A percentile compares a stretch with the other conserved stretches of the same genome.
Conservation (phyloP, 2,329 filamentous ascomycete species). For the Neofusicoccum umdonicola region DNA sequence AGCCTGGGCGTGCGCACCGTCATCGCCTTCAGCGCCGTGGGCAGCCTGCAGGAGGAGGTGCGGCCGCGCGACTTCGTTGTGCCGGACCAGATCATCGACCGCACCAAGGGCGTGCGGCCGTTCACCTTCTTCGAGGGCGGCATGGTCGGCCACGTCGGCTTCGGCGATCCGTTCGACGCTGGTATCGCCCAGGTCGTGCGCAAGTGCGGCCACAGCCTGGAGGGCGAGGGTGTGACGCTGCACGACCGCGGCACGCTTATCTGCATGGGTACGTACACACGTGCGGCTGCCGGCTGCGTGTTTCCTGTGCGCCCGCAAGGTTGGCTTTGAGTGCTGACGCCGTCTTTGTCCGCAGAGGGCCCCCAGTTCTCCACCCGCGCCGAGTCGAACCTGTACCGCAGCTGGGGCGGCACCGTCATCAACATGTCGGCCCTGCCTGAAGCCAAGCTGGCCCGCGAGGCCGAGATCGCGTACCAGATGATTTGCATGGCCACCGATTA, state of each 20-base stretch:
- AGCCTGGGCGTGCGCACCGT: constrained; percentile 84
- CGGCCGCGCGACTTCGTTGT: constrained; percentile 95
- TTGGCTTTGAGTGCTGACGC: neutral
- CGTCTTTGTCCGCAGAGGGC: constrained; percentile 59
- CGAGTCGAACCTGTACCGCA: constrained; percentile 91
- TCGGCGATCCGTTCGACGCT: constrained; percentile 91
- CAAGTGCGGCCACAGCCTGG: constrained; percentile 71
- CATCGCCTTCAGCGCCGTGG: constrained; percentile 93
- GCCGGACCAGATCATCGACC: constrained; percentile 94
- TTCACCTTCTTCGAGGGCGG: constrained; percentile 96
- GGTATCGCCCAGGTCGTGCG: constrained; percentile 73
- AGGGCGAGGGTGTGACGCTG: constrained; percentile 79
- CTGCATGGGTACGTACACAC: constrained; percentile 64
- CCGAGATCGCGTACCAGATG: constrained; percentile 95
- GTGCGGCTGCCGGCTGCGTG: constrained; percentile 48
- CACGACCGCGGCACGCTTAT: constrained; percentile 83
- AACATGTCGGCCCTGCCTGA: constrained; percentile 98
- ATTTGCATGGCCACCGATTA: constrained; percentile 99
- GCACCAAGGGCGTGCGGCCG: constrained; percentile 89
- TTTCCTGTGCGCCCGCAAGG: constrained; percentile 30
- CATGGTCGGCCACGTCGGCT: constrained; percentile 89
- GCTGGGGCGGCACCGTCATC: constrained; percentile 91
- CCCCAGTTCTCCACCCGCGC: constrained; percentile 96
- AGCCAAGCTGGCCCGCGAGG: constrained; percentile 92
- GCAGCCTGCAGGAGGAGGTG: constrained; percentile 86